Conservation (phyloP, 73 alveolate species). For the Tetrahymena malaccensis region DNA sequence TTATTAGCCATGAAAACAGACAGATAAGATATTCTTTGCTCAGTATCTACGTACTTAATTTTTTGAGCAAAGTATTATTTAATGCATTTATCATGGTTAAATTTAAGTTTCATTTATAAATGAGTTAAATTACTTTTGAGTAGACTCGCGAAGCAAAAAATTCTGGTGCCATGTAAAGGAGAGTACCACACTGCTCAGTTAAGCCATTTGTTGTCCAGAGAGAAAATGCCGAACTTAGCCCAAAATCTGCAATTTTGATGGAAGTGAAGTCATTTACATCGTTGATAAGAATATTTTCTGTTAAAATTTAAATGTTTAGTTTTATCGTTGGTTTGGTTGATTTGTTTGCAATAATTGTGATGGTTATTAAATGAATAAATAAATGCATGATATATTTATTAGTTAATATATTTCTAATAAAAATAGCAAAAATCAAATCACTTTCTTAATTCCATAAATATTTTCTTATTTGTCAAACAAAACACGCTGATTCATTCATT, state of each 20-base stretch:
- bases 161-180: slow-evolving; percentile 44
- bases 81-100: too few relatives aligned
- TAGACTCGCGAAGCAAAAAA: slow-evolving; percentile 11
- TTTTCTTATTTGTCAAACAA: too few relatives aligned
- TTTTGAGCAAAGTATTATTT: too few relatives aligned
- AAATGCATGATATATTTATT: too few relatives aligned
- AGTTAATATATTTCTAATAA: neutral
- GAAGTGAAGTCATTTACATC: slow-evolving; percentile 27
- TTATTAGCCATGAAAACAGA: too few relatives aligned
- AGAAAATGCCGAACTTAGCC: neutral
- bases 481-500: too few relatives aligned
- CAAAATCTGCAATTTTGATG: slow-evolving; percentile 32
- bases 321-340: too few relatives aligned
- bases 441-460: neutral
- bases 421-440: neutral
- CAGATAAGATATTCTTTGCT: too few relatives aligned
- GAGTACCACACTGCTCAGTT: slow-evolving; percentile 39
- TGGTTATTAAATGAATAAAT: too few relatives aligned
- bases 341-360: too few relatives aligned
- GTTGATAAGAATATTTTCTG: slow-evolving; percentile 36
- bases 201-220: neutral
- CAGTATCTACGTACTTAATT: too few relatives aligned
- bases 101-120: neutral
- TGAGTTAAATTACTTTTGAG: neutral
- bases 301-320: neutral